Conservation (phyloP, 2,329 filamentous ascomycete species). For the Pseudovirgaria hyperparasitica region DNA sequence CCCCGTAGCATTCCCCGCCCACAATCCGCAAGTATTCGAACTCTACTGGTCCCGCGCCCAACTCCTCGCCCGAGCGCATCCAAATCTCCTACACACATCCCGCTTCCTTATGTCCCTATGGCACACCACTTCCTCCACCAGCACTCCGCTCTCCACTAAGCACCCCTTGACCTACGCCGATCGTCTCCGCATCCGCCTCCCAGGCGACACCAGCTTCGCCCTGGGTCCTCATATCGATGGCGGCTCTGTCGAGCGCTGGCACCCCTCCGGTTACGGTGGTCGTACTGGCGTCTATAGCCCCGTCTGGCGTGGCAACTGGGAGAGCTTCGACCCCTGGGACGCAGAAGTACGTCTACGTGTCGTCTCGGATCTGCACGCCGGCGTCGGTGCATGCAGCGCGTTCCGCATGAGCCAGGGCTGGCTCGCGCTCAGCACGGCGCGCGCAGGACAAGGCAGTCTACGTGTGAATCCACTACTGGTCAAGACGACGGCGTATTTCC, state of each 20-base stretch:
- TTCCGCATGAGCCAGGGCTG: constrained; percentile 88
- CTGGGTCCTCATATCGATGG: constrained; percentile 45
- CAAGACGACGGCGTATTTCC: constrained; percentile 64
- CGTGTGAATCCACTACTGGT: constrained; percentile 68
- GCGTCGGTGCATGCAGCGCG: constrained; percentile 69
- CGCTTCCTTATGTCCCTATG: constrained; percentile 37
- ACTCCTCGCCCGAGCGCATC: constrained; percentile 33
- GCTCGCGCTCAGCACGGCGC: constrained; percentile 65
- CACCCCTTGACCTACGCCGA: constrained; percentile 37
- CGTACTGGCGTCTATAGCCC: constrained; percentile 54
- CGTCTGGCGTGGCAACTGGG: constrained; percentile 66
- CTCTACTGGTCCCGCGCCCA: constrained; percentile 38
- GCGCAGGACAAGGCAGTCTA: constrained; percentile 64
- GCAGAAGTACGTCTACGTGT: constrained; percentile 54
- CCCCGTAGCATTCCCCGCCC: constrained; percentile 30
- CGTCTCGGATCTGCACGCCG: constrained; percentile 64
- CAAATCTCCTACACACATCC: constrained; percentile 33
- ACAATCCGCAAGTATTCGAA: constrained; percentile 38
- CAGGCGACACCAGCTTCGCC: constrained; percentile 38
- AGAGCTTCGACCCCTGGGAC: constrained; percentile 73
- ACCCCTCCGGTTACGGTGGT: constrained; percentile 47
- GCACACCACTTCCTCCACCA: constrained; percentile 30
- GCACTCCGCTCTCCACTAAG: constrained; percentile 29
- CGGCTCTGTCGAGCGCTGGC: constrained; percentile 39
- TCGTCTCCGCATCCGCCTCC: constrained; percentile 40